Evolutionary conservation across 2,329 filamentous ascomycete species (phyloP), one percentile per base, ranked within the genome.

Genomic region (Penicillium oxalicum): DNA sequence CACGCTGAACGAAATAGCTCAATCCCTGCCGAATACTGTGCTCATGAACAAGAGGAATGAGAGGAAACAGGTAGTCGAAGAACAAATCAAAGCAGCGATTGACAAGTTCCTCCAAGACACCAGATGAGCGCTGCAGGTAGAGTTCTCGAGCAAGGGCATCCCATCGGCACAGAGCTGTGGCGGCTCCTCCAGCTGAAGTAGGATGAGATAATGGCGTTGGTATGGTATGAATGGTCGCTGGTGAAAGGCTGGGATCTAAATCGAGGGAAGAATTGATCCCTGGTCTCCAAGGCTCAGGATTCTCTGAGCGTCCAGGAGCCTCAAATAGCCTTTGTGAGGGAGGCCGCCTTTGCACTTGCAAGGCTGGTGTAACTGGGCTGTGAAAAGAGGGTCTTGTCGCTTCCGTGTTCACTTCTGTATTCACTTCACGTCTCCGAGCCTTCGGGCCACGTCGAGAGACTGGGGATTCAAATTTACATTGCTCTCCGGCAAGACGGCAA

Each of bases 41-140:
- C 40, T 74, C 71, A 50, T 74, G 71, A 3, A 74, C 65, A 37
- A 74, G 51, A 2, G 70, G 71, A 13, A 66, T 74, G 2, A 74
- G 62, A 2, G 71, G 71, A 43, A 70, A 73, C 2, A 74, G 68
- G 42, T 72, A 72, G 44, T 72, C 62, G 29, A 73, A 73, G 49
- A 73, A 74, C 18, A 73, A 52, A 47, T 70, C 62, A 29, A 74
- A 61, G 44, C 70, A 74, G 40, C 35, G 53, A 18, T 51, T 58
- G 24, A 53, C 44, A 9, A 48, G 36, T 9, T 27, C 32, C 32
- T 61, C 52, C 13, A 58, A 29, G 18, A 49, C 29, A 25, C 39
- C 36, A 9, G 46, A 37, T 33, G 45, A 41, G 4, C 37, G 37
- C 6, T 42, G 41, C 29, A 36, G 37, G 18, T 26, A 48, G n/a